Conservation (phyloP, 2,329 filamentous ascomycete genomes). For the Capronia coronata region DNA sequence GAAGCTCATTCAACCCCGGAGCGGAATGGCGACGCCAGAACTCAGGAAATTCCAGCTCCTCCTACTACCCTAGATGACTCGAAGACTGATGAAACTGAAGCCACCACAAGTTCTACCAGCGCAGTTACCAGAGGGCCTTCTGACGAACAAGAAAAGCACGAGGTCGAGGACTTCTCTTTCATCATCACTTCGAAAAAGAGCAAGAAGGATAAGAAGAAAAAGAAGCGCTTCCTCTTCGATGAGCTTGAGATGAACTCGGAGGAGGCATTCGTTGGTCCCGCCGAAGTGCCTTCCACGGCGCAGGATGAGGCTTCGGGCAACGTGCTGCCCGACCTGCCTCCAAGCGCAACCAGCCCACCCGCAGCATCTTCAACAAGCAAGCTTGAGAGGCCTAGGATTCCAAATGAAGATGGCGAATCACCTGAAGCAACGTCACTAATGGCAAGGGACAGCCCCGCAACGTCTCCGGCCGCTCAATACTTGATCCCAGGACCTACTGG, state of each 20-base stretch:
- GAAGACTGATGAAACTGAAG: not conserved
- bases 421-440: too few relatives aligned
- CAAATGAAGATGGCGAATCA: too few relatives aligned
- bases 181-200: constrained; percentile 28
- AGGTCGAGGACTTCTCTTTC: constrained; percentile 5
- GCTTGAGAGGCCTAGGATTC: too few relatives aligned
- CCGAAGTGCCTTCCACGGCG: not conserved
- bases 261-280: not conserved
- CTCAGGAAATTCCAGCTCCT: not conserved
- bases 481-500: constrained; percentile 1
- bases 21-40: not conserved
- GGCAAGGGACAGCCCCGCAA: too few relatives aligned
- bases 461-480: not conserved
- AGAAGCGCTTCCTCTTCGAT: constrained; percentile 2
- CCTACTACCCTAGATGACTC: not conserved
- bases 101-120: not conserved
- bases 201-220: constrained; percentile 27
- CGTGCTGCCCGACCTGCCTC: too few relatives aligned
- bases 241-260: not conserved
- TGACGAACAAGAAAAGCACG: not conserved
- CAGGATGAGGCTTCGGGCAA: too few relatives aligned
- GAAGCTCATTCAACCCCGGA: constrained; percentile 2
- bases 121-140: not conserved
- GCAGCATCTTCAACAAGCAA: too few relatives aligned
- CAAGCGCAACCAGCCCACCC: too few relatives aligned